phyloP scores from a whole-genome alignment of 2,329 filamentous ascomycete genomes.

The Periconia macrospinosa region DNA sequence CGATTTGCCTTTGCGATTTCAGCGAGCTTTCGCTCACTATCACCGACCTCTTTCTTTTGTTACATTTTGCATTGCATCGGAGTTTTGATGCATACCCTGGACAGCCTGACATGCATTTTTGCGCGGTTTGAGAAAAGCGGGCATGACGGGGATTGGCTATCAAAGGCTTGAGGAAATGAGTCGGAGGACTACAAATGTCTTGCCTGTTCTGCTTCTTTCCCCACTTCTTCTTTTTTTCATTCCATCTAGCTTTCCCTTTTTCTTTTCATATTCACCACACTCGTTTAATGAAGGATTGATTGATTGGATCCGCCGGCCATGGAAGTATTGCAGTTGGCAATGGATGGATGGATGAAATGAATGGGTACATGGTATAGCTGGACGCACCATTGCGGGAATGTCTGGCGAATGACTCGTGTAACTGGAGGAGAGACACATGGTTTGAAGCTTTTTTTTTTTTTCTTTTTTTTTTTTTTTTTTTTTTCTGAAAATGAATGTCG shows the following conservation, averaged over 20 bases:
- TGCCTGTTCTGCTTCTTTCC: not conserved
- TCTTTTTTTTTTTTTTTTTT: not conserved
- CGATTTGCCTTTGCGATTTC: too few relatives aligned
- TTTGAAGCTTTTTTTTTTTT: not conserved
- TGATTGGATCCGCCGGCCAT: not conserved
- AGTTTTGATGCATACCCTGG: not conserved
- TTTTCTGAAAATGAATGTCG: too few relatives aligned
- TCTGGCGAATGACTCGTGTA: not conserved
- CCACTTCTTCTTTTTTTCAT: not conserved
- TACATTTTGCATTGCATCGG: conserved; percentile 2
- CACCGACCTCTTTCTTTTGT: conserved; percentile 6
- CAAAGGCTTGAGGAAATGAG: not conserved
- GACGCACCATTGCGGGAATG: too few relatives aligned
- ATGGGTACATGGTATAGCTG: too few relatives aligned
- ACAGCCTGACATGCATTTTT: too few relatives aligned
- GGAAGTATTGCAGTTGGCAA: not conserved
- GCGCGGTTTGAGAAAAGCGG: not conserved
- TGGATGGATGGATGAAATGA: not conserved
- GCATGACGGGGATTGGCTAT: not conserved
- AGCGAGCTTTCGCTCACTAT: too few relatives aligned
- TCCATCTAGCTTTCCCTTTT: not conserved
- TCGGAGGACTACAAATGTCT: not conserved
- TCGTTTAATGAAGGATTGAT: not conserved
- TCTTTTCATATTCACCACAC: not conserved
- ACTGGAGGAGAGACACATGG: not conserved